Base-by-base conservation (phyloP, 805 yeast genomes). In the Cyberlindnera lachancei region DNA sequence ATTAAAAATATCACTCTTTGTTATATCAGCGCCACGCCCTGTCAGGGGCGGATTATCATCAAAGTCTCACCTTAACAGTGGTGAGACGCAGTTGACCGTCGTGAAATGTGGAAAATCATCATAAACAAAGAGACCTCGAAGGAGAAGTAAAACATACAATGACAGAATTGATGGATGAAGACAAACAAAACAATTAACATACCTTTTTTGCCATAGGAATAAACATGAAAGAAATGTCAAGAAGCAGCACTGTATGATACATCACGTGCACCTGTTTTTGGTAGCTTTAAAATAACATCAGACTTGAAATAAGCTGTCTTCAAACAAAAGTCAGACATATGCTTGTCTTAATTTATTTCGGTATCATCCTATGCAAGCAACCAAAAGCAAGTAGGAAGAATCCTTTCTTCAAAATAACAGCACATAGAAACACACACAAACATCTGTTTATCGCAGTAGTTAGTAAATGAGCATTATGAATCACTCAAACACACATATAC, bases 311-410 rank as follows among this genome's bases (percentile, higher is more conserved):
- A 59, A 68, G 59, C 57, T 63, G 27, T 23, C 87, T 64, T 73
- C 86, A 64, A 55, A 21, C 57, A 59, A 62, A 59, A 62, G 59
- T 87, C 94, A 79, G 96, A 87, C 95, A 88, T 88, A 88, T 88
- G 96, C 96, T 88, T 88, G 96, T 88, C 95, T 60, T 62, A 30
- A 28, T 63, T 66, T 61, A 61, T 67, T 52, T 59, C 73, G 73
- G 70, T 72, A 66, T 73, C 72, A 69, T 83, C 92, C 76, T 79
- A 58, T 78, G 73, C 53, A n/a, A n/a, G n/a, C n/a, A 55, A 46
- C 42, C 46, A 44, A 49, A 51, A 41, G 27, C 47, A 42, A 45
- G 34, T 33, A 25, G 41, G 45, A 43, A 41, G 34, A 46, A 46
- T 6, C 40, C 54, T 49, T 50, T 47, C 45, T 24, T 27, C 26